Conservation (phyloP, 352 stramenopile genomes). For the Globisporangium sylvaticum region DNA sequence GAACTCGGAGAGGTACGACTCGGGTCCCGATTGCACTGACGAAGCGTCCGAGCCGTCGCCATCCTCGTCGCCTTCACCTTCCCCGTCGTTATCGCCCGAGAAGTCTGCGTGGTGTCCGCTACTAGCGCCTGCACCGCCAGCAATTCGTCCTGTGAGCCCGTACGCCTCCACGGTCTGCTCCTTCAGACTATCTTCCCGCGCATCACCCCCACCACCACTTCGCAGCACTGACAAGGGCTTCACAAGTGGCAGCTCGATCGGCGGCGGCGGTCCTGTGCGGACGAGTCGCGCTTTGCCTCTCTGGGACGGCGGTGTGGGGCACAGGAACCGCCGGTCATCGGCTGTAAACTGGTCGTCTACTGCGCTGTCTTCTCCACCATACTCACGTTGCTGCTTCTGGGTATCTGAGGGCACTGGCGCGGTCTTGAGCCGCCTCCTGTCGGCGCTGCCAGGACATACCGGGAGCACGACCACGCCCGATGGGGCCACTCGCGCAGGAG, state of each 20-base stretch:
- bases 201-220: not conserved
- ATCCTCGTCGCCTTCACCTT: constrained; percentile 17
- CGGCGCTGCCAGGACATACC: constrained; percentile 16
- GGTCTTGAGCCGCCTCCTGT: not conserved
- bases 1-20: constrained; percentile 29
- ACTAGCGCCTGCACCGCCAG: not conserved
- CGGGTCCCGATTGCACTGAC: constrained; percentile 22
- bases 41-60: constrained; percentile 21
- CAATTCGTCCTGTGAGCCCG: not conserved
- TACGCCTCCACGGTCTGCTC: constrained; percentile 8
- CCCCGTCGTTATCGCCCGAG: constrained; percentile 18
- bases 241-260: not conserved
- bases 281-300: not conserved
- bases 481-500: not conserved
- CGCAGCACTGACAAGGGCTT: not conserved
- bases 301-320: constrained; percentile 9
- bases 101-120: not conserved
- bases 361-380: not conserved
- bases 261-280: not conserved
- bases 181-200: not conserved
- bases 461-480: constrained; percentile 13
- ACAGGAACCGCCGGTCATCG: constrained; percentile 2
- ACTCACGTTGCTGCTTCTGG: not conserved
- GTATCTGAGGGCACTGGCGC: not conserved
- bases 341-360: not conserved